Conservation (phyloP, 108 stramenopile species). For the Nitzschia inconspicua region DNA sequence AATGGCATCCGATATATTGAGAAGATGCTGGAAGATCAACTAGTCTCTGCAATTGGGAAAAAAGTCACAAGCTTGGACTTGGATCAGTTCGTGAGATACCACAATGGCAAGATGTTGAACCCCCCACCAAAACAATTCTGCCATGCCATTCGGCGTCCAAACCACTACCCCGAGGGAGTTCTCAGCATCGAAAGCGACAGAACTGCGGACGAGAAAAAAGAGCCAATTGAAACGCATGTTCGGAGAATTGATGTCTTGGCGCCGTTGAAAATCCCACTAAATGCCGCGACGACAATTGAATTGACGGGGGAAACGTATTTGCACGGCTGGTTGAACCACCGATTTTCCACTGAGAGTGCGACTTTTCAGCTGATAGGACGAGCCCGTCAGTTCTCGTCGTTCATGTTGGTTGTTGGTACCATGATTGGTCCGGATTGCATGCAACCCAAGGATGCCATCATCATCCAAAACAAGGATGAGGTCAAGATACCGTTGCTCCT, state of each 20-base stretch:
- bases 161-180: slow-evolving; percentile 60
- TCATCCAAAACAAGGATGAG: slow-evolving; percentile 89
- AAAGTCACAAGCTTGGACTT: slow-evolving; percentile 47
- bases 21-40: slow-evolving; percentile 54
- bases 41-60: slow-evolving; percentile 75
- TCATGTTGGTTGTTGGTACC: slow-evolving; percentile 73
- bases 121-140: slow-evolving; percentile 63
- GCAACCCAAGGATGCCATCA: slow-evolving; percentile 81
- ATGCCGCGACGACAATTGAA: slow-evolving; percentile 45
- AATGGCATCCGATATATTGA: slow-evolving; percentile 49
- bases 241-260: slow-evolving; percentile 14
- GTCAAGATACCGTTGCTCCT: slow-evolving; percentile 74
- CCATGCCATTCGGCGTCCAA: slow-evolving; percentile 58
- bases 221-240: slow-evolving; percentile 49
- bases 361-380: slow-evolving; percentile 38
- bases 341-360: slow-evolving; percentile 15
- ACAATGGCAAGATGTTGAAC: slow-evolving; percentile 51
- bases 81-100: slow-evolving; percentile 57
- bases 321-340: slow-evolving; percentile 68
- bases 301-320: slow-evolving; percentile 61
- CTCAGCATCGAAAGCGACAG: slow-evolving; percentile 36
- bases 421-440: slow-evolving; percentile 59
- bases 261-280: slow-evolving; percentile 39
- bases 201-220: not conserved
- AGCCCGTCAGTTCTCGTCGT: slow-evolving; percentile 81